Conservation (phyloP, 2,329 filamentous ascomycete genomes). For the Pseudogymnoascus sp. region DNA sequence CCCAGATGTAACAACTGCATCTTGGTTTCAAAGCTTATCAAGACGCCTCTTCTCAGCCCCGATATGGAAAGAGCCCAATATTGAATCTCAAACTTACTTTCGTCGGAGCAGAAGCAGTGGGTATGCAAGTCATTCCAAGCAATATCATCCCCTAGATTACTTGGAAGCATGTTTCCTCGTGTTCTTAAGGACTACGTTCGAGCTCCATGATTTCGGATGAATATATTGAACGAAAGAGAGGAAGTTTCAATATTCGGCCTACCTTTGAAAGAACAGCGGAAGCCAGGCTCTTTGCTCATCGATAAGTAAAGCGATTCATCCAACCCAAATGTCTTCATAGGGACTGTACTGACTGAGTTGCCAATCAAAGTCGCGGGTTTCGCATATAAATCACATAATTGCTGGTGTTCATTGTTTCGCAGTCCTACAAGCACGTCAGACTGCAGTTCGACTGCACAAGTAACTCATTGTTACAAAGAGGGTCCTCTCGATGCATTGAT, state of each 20-base stretch:
- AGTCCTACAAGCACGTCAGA: not conserved
- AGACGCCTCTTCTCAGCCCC: not conserved
- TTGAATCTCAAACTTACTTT: not conserved
- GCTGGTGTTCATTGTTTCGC: not conserved
- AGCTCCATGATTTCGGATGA: not conserved
- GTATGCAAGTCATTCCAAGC: not conserved
- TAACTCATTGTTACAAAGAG: not conserved
- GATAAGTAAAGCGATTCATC: not conserved
- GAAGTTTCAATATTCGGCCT: not conserved
- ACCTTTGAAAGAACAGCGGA: not conserved
- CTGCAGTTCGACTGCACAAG: not conserved
- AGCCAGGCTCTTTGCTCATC: not conserved
- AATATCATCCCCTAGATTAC: not conserved
- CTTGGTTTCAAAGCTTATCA: not conserved
- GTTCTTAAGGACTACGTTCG: not conserved
- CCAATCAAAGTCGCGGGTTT: not conserved
- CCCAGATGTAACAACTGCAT: not conserved
- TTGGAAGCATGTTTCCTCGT: not conserved
- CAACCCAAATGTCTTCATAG: not conserved
- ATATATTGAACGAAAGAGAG: not conserved
- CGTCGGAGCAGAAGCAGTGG: not conserved
- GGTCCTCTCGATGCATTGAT: not conserved
- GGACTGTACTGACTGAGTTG: not conserved
- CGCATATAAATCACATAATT: not conserved
- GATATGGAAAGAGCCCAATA: not conserved